Percentiles rank a stretch among this genome's conserved stretches.
These are phyloP conservation scores for Cutaneotrichosporon curvatum DNA, from an alignment of 1,284 basidiomycete species.

Conservation along the genomic window DNA sequence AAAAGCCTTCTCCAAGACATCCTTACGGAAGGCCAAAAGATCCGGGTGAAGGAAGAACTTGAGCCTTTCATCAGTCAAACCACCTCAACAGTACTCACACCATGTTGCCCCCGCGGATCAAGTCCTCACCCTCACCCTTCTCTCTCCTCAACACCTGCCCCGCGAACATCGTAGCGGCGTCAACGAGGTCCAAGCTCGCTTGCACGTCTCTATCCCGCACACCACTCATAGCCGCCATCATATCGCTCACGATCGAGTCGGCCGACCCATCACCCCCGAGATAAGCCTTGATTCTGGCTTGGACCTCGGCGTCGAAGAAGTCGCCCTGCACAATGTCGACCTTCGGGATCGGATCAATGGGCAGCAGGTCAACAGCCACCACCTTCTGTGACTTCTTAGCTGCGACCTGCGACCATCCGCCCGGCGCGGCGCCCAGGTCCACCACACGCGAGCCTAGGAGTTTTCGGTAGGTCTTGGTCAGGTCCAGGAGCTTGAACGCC, in stretches of 20 bases:
- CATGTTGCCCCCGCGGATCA: conserved; percentile 31
- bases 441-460: conserved; percentile 58
- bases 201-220: conserved; percentile 38
- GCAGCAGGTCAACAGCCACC: conserved; percentile 66
- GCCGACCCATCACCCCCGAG: conserved; percentile 12
- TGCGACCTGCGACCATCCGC: conserved; percentile 80
- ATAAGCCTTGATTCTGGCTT: conserved; percentile 44
- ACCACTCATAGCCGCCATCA: conserved; percentile 48
- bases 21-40: conserved; percentile 35
- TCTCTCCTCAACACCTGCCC: conserved; percentile 21
- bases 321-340: conserved; percentile 64
- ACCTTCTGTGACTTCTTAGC: conserved; percentile 48
- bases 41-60: conserved; percentile 46
- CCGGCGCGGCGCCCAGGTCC: conserved; percentile 79
- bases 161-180: conserved; percentile 41
- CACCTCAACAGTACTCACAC: conserved; percentile 30
- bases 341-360: conserved; percentile 60
- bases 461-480: conserved; percentile 31
- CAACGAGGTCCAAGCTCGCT: conserved; percentile 40
- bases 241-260: conserved; percentile 46
- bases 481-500: conserved; percentile 64
- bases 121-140: conserved; percentile 9
- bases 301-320: conserved; percentile 60
- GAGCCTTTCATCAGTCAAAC: conserved; percentile 21
- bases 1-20: conserved; percentile 36